phyloP scores from a whole-genome alignment of 768 basidiomycete species.

The Brasilioporus rufonigricans region DNA sequence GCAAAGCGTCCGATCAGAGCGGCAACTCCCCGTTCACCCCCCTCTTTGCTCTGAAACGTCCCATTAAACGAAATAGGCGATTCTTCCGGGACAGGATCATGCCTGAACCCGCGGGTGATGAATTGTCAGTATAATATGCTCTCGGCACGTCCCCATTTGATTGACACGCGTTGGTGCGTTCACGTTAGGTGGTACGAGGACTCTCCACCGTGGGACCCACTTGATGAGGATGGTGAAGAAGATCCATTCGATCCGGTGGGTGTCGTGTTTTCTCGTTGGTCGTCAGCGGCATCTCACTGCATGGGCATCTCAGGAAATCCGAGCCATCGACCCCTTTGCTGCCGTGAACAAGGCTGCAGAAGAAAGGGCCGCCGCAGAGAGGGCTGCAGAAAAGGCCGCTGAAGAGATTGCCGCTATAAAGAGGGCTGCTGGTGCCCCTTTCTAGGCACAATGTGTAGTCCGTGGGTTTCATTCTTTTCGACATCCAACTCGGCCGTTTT shows the following conservation, averaged over 20 bases:
- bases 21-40: conserved; percentile 20
- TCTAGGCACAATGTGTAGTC: too few relatives aligned
- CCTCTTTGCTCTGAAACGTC: conserved; percentile 18
- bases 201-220: conserved; percentile 25
- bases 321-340: conserved; percentile 13
- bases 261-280: neutral
- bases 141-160: neutral
- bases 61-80: conserved; percentile 2
- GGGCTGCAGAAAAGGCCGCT: neutral
- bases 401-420: neutral
- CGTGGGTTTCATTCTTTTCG: too few relatives aligned
- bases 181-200: conserved; percentile 19
- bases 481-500: too few relatives aligned
- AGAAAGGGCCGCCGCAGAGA: neutral
- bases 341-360: conserved; percentile 2
- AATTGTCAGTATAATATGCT: conserved; percentile 14
- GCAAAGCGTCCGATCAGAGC: conserved; percentile 15
- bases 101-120: conserved; percentile 14
- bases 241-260: conserved; percentile 20
- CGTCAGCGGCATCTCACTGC: neutral
- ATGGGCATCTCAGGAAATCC: conserved; percentile 1
- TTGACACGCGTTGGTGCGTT: neutral
- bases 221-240: conserved; percentile 25
- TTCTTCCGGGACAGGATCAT: conserved; percentile 16
- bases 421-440: neutral